Percentiles rank a stretch among this genome's conserved stretches.
phyloP scores from a whole-genome alignment of 371 early-diverging fungal species.

The Rhizomucor pusillus region DNA sequence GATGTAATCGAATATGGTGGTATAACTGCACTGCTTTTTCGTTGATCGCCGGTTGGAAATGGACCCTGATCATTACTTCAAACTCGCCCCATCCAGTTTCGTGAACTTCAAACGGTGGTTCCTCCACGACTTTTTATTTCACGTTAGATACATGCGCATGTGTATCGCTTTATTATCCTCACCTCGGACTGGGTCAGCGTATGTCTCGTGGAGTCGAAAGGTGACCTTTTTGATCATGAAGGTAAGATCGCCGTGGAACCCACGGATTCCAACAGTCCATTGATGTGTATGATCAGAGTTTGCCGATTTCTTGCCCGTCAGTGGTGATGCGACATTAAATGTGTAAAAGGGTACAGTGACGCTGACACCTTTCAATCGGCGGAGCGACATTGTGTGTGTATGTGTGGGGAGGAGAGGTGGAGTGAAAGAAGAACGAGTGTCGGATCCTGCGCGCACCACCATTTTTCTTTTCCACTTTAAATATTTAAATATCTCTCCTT shows the following conservation, averaged over 20 bases:
- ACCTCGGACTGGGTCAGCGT: constrained; percentile 82
- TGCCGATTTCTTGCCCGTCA: constrained; percentile 60
- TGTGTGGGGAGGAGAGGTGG: not conserved
- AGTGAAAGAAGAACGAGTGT: constrained; percentile 7
- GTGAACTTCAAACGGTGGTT: constrained; percentile 88
- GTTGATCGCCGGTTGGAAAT: constrained; percentile 69
- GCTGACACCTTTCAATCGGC: constrained; percentile 60
- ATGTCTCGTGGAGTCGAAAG: constrained; percentile 97
- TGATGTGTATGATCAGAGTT: constrained; percentile 81
- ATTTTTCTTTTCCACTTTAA: no score
- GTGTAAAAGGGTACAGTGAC: constrained; percentile 74
- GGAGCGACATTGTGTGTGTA: not conserved
- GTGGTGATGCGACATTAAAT: constrained; percentile 69
- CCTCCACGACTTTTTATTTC: constrained; percentile 59
- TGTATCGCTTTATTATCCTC: constrained; percentile 5
- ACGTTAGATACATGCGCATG: not conserved
- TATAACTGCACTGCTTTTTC: constrained; percentile 83
- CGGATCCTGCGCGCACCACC: no score
- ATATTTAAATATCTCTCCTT: no score
- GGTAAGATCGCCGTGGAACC: constrained; percentile 81
- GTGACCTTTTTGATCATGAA: constrained; percentile 86
- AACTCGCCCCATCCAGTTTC: constrained; percentile 99
- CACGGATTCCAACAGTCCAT: constrained; percentile 87
- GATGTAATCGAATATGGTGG: constrained; percentile 83
- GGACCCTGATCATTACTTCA: constrained; percentile 90